phyloP scores from a whole-genome alignment of 2,329 filamentous ascomycete species.

The Arthroderma sp. region DNA sequence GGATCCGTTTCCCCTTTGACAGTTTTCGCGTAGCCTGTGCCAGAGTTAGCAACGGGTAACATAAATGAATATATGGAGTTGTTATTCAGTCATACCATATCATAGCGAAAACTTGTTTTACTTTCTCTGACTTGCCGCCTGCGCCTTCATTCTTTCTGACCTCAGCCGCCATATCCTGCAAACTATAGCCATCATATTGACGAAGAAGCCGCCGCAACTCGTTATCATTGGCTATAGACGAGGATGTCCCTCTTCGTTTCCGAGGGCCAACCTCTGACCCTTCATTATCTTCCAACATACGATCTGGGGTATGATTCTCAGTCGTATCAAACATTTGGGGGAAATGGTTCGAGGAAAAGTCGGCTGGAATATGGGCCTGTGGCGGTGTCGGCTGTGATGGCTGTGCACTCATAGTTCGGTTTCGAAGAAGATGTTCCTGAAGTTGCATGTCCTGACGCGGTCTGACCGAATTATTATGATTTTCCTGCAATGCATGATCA shows the following conservation, averaged over 20 bases:
- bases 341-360: conserved; percentile 28
- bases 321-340: conserved; percentile 32
- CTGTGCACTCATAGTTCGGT: conserved; percentile 19
- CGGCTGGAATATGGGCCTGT: conserved; percentile 21
- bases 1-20: conserved; percentile 44
- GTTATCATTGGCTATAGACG: conserved; percentile 38
- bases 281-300: conserved; percentile 31
- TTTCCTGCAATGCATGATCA: conserved; percentile 29
- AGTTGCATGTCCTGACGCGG: conserved; percentile 29
- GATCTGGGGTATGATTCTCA: conserved; percentile 33
- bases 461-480: conserved; percentile 25
- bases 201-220: conserved; percentile 37
- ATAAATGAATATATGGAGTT: neutral
- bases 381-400: conserved; percentile 26
- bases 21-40: conserved; percentile 37
- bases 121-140: conserved; percentile 40
- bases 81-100: conserved; percentile 33
- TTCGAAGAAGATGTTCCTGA: conserved; percentile 24
- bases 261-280: conserved; percentile 33
- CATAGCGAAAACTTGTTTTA: conserved; percentile 43
- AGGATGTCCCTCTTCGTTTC: conserved; percentile 38
- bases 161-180: conserved; percentile 38
- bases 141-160: conserved; percentile 39
- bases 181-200: conserved; percentile 35
- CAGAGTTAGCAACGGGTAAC: conserved; percentile 2